A percentile compares a stretch with the other conserved stretches of the same genome.
These are phyloP conservation scores for Aspergillus sp. DNA, from an alignment of 2,329 filamentous ascomycete genomes.

Conservation along the genomic window DNA sequence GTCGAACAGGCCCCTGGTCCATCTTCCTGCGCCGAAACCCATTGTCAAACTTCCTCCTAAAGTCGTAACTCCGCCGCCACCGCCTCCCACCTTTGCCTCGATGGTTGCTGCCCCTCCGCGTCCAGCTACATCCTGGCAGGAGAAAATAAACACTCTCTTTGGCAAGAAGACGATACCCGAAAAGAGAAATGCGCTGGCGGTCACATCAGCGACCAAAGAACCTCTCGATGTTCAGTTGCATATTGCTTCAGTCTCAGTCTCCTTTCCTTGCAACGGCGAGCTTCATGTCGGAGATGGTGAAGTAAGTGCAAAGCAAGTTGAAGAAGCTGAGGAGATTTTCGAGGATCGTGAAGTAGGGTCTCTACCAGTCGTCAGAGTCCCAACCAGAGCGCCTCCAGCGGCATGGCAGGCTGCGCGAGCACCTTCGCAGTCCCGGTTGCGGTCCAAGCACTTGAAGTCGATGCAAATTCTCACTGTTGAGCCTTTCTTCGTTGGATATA, in stretches of 20 bases:
- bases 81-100: conserved; percentile 50
- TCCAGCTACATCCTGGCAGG: conserved; percentile 67
- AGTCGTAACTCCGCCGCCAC: conserved; percentile 45
- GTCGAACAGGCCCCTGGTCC: conserved; percentile 55
- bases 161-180: conserved; percentile 59
- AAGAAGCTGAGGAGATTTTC: conserved; percentile 78
- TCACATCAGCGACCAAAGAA: conserved; percentile 69
- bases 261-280: conserved; percentile 57
- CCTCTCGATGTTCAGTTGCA: conserved; percentile 61
- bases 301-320: conserved; percentile 66
- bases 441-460: conserved; percentile 55
- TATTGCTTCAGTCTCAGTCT: conserved; percentile 66
- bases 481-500: conserved; percentile 43
- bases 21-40: conserved; percentile 63
- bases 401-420: conserved; percentile 62
- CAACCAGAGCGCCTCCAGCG: conserved; percentile 61
- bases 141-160: conserved; percentile 76
- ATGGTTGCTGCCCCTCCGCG: conserved; percentile 44
- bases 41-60: conserved; percentile 78
- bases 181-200: conserved; percentile 58
- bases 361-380: conserved; percentile 70
- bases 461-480: conserved; percentile 55
- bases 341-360: conserved; percentile 80
- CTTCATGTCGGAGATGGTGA: conserved; percentile 47
- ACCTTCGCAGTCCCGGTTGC: conserved; percentile 36